Evolutionary conservation across 2,329 filamentous ascomycete species (phyloP), one percentile per base, ranked within the genome.

Genomic region (Botryosphaeria dothidea): DNA sequence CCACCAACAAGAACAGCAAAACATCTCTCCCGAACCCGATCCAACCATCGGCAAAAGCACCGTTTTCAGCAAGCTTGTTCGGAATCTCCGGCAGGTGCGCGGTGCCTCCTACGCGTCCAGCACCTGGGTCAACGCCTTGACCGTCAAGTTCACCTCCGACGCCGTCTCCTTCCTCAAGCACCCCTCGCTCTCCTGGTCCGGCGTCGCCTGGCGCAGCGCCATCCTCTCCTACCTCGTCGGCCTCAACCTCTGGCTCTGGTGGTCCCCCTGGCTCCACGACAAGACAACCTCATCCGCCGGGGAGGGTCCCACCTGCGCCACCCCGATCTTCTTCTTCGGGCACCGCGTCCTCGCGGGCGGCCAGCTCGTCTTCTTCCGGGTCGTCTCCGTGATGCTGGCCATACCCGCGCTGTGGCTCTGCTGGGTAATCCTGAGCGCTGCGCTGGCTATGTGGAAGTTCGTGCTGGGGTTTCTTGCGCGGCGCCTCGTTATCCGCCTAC

Each of bases 231-330:
- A 58, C 8, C 54, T 45, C 9, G n/a, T 29, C 36, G 54, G 34
- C 15, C 54, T 58, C 19, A 58, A 58, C 25, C 36, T 43, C 17
- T 58, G 54, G 54, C 23, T 58, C 19, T 45, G 34, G 54, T 45
- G 54, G 54, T 45, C 54, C 1, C 36, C 23, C 21, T 49, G 45
- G 45, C 45, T 49, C 45, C 11, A 13, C 36, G 54, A 43, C 36
- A 43, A 43, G 11, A 38, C n/a, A n/a, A 21, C 19, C 4, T 45
- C 43, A 4, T 15, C n/a, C 1, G n/a, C 43, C n/a, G 19, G 15
- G 17, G 43, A n/a, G 15, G 43, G 43, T 7, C 4, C 1, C 17
- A n/a, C 43, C 34, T 57, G 52, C n/a, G 52, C 38, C 19, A n/a
- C 34, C 1, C 9, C 21, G 7, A 41, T 57, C 29, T 57, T 41